phyloP scores from a whole-genome alignment of 768 basidiomycete genomes.

The Rhizopogon salebrosus region DNA sequence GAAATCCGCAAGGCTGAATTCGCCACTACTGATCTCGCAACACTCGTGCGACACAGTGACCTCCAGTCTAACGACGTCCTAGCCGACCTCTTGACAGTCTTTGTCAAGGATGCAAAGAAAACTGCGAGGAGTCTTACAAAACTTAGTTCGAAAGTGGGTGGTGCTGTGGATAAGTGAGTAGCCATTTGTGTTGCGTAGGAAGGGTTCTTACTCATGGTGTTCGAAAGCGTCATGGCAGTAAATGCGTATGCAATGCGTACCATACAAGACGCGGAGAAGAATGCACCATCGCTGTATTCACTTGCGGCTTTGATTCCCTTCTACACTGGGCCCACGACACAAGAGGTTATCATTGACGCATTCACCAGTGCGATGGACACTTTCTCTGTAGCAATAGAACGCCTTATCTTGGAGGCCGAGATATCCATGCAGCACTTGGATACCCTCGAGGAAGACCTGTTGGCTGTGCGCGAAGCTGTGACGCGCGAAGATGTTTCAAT shows the following conservation, averaged over 20 bases:
- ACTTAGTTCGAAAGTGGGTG: conserved; percentile 62
- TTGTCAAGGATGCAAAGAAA: conserved; percentile 57
- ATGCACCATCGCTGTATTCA: conserved; percentile 20
- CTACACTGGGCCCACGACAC: conserved; percentile 26
- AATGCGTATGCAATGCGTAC: conserved; percentile 65
- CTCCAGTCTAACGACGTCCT: conserved; percentile 56
- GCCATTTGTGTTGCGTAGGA: background rate
- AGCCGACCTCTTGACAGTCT: conserved; percentile 44
- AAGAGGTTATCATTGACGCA: conserved; percentile 44
- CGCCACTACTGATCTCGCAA: conserved; percentile 64
- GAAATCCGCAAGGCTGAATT: conserved; percentile 75
- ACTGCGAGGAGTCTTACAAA: conserved; percentile 56
- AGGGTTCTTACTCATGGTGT: background rate
- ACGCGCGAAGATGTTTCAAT: conserved; percentile 45
- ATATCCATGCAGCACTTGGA: conserved; percentile 50
- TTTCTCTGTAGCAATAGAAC: conserved; percentile 45
- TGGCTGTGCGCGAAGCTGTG: conserved; percentile 51
- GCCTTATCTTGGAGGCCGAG: conserved; percentile 65
- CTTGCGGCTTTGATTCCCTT: conserved; percentile 38
- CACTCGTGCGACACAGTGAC: conserved; percentile 58
- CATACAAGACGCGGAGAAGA: conserved; percentile 37
- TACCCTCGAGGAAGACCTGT: conserved; percentile 56
- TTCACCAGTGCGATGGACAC: conserved; percentile 63
- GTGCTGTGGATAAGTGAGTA: conserved; percentile 68
- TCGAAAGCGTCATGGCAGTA: conserved; percentile 29